Percentiles rank a stretch among this genome's conserved stretches.
These are phyloP conservation scores for Antrodiella citrinella DNA, from an alignment of 768 basidiomycete genomes.

Conservation along the genomic window DNA sequence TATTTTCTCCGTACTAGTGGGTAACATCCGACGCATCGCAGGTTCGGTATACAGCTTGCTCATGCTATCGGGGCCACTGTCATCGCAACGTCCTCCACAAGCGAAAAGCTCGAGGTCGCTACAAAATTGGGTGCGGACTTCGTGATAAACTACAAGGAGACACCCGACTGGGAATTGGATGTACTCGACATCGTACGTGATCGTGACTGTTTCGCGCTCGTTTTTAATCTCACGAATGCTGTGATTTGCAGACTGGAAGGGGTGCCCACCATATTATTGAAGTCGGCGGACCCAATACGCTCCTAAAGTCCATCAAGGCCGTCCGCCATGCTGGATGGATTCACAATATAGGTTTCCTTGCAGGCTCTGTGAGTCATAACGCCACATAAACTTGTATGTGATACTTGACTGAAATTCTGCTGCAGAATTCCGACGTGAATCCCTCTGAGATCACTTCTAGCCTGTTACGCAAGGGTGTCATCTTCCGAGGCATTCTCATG, in stretches of 20 bases:
- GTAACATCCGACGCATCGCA: background rate
- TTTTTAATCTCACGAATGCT: background rate
- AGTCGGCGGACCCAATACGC: constrained; percentile 45
- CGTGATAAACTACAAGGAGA: constrained; percentile 50
- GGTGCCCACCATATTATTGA: constrained; percentile 32
- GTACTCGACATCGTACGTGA: constrained; percentile 32
- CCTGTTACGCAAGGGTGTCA: background rate
- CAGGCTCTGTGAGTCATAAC: constrained; percentile 22
- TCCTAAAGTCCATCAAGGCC: constrained; percentile 33
- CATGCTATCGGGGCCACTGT: constrained; percentile 51
- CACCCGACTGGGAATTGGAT: constrained; percentile 47
- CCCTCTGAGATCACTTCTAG: background rate
- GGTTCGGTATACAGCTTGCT: constrained; percentile 48
- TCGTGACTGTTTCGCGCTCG: background rate
- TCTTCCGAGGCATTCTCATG: constrained; percentile 43
- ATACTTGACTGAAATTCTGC: background rate
- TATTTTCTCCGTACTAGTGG: no score
- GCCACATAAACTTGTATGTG: background rate
- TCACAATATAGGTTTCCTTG: constrained; percentile 41
- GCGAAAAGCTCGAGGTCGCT: constrained; percentile 46
- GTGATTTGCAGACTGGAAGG: constrained; percentile 17
- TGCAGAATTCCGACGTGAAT: background rate
- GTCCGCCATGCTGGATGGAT: constrained; percentile 35
- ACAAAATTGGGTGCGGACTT: constrained; percentile 40
- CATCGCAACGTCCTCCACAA: constrained; percentile 56